These are phyloP conservation scores for Cystofilobasidium bisporidii DNA, from an alignment of 768 basidiomycete genomes.

Conservation along the genomic window DNA sequence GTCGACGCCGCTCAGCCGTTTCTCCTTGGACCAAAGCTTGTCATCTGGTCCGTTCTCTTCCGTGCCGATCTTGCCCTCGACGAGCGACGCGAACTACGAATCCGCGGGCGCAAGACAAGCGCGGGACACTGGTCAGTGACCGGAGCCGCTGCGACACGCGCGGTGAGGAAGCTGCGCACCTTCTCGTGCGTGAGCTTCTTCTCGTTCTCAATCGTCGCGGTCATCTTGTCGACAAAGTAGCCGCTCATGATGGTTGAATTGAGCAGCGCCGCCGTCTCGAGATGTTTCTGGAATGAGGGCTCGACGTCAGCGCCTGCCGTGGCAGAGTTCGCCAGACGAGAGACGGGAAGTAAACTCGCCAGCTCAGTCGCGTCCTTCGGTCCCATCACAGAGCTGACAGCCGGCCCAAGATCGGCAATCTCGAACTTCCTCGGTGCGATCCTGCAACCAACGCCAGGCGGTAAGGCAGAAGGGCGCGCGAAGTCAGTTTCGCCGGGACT, in stretches of 20 bases:
- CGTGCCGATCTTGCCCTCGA: slow-evolving; percentile 79
- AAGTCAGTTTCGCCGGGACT: too few relatives aligned
- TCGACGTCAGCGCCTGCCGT: not conserved
- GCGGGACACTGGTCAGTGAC: too few relatives aligned
- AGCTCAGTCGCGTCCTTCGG: slow-evolving; percentile 87
- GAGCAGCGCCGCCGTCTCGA: slow-evolving; percentile 21
- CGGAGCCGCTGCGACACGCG: not conserved
- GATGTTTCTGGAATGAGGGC: slow-evolving; percentile 11
- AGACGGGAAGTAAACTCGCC: slow-evolving; percentile 48
- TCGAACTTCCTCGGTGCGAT: slow-evolving; percentile 45
- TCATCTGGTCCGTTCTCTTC: slow-evolving; percentile 83
- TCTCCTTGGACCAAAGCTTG: slow-evolving; percentile 71
- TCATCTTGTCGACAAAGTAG: slow-evolving; percentile 77
- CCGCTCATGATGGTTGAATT: slow-evolving; percentile 78
- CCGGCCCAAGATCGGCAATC: slow-evolving; percentile 63
- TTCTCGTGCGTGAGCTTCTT: slow-evolving; percentile 81
- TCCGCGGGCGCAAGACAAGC: too few relatives aligned
- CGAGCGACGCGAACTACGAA: slow-evolving; percentile 48
- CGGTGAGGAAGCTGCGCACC: slow-evolving; percentile 40
- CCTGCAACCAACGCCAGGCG: not conserved
- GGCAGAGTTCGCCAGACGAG: not conserved
- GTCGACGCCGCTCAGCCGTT: slow-evolving; percentile 70
- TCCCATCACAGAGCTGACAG: slow-evolving; percentile 67
- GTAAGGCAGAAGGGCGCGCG: too few relatives aligned
- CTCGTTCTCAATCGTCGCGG: slow-evolving; percentile 82